Evolutionary conservation across 148 eudicot genomes (phyloP), one percentile per base, ranked within the genome.

Genomic region (Persicaria tinctoria): DNA sequence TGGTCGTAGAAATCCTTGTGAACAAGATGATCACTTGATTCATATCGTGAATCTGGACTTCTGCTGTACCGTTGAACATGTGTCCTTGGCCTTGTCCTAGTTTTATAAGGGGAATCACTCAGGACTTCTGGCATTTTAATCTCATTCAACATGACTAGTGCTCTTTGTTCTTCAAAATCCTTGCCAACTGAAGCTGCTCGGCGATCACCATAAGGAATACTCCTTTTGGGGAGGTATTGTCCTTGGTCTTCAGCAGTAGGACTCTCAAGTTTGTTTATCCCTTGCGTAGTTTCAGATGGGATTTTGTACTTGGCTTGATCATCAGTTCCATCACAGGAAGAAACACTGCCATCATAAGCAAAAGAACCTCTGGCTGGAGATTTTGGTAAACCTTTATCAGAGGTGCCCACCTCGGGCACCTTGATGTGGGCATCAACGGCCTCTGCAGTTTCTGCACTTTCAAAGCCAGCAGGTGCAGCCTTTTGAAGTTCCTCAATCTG

Each of bases 271-370:
- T 41, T 59, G 27, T 20, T 59, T 13, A 13, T 54, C 17, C 57
- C 18, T 16, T 54, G 57, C 38, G 20, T 57, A 17, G 32, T 57
- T 17, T 6, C 63, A 57, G 63, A 18, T 27, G 32, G 64, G 38
- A 18, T 5, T 20, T 59, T 27, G 50, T 66, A 76, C 44, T 76
- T 62, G 46, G 74, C 17, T 79, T 78, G 87, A 76, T 88, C 83
- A 62, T 94, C 90, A 75, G 70, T 82, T 83, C 83, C 97, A 59
- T 92, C 93, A 76, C 60, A 86, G 32, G 96, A 94, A 80, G 97
- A 94, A 71, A 82, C 86, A 76, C 91, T 90, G 20, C 86, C 89
- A 38, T 90, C 92, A 75, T 85, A 80, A 60, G 78, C 89, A 48
- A 82, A 80, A 55, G 84, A 85, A 20, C 68, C 79, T 73, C 80